Evolutionary conservation across 2,329 filamentous ascomycete species (phyloP).

Genomic region (Fusarium nurragi): DNA sequence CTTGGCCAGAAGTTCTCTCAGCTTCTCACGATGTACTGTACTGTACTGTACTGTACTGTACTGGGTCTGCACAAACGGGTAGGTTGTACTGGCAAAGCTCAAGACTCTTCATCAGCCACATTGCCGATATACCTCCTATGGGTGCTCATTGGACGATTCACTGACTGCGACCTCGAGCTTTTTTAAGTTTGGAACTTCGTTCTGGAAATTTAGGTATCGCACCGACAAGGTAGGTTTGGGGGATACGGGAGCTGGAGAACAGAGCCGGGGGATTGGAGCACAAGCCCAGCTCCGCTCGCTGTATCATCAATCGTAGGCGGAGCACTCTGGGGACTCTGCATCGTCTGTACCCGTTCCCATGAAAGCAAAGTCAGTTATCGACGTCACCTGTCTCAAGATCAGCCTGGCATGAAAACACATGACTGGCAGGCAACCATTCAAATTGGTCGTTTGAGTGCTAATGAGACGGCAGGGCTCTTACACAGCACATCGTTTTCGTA

Average conservation of each 20-base stretch:
- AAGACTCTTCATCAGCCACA: slow-evolving; percentile 17
- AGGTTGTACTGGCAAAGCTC: slow-evolving; percentile 4
- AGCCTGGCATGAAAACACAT: slow-evolving; percentile 6
- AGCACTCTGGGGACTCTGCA: slow-evolving; percentile 23
- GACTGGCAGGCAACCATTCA: neutral
- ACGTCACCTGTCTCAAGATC: slow-evolving; percentile 12
- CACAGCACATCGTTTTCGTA: neutral
- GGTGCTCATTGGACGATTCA: slow-evolving; percentile 13
- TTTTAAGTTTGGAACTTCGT: slow-evolving; percentile 7
- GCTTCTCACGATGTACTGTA: slow-evolving; percentile 1
- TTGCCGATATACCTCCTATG: slow-evolving; percentile 24
- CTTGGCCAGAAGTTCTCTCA: neutral
- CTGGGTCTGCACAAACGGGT: neutral
- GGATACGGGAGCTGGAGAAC: neutral
- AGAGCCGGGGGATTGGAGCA: slow-evolving; percentile 21
- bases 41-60: no score
- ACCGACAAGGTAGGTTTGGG: neutral
- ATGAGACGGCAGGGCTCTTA: slow-evolving; percentile 16
- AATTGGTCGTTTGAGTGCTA: neutral
- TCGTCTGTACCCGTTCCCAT: neutral
- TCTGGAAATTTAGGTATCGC: slow-evolving; percentile 7
- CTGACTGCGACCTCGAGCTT: slow-evolving; percentile 30
- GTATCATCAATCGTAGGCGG: slow-evolving; percentile 2
- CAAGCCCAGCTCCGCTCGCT: slow-evolving; percentile 6
- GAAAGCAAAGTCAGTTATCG: slow-evolving; percentile 1